Evolutionary conservation across 2,329 filamentous ascomycete genomes (phyloP), one percentile per base, ranked within the genome.

Genomic region (Trichoderma cornu-damae): DNA sequence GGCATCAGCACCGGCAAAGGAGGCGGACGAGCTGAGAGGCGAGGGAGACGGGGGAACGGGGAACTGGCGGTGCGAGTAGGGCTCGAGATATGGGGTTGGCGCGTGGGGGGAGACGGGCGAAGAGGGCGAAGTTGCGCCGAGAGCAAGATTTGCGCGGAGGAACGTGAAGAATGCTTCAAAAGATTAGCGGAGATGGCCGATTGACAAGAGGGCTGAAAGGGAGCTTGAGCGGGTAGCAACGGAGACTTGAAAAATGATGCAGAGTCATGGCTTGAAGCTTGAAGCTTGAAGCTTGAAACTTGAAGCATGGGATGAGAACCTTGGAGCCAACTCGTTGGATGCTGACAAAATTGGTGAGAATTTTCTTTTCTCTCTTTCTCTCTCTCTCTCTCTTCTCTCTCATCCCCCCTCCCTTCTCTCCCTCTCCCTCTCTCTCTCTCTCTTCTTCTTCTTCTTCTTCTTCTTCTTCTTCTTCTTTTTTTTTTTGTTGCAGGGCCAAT

Each of bases 161-260:
- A 90, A 93, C 57, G 85, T 87, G 72, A 94, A 87, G 76, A 94
- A 94, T 24, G 89, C 89, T 94, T 71, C n/a, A 4, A 22, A 12
- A n/a, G 32, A n/a, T 54, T 22, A 54, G 51, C 16, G 20, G n/a
- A 8, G 16, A 46, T n/a, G n/a, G 20, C 6, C 20, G 24, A 18
- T 35, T n/a, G 24, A 40, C 9, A 14, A 26, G 6, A 14, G 30
- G n/a, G 7, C 4, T 43, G 6, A 37, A 38, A 9, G 6, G 6
- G 20, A 3, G n/a, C n/a, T 26, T 3, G 11, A 24, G 6, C 5
- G 9, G 16, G 11, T 47, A 20, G 22, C 6, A 32, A 7, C n/a
- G 24, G 11, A 26, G 24, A n/a, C 35, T 18, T 8, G 4, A 14
- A 26, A 43, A 8, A n/a, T 8, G 9, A 4, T 14, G 18, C 28